Percentiles rank a stretch among this genome's conserved stretches.
These are phyloP conservation scores for Periconia sp. DNA, from an alignment of 2,329 filamentous ascomycete species.

Conservation along the genomic window DNA sequence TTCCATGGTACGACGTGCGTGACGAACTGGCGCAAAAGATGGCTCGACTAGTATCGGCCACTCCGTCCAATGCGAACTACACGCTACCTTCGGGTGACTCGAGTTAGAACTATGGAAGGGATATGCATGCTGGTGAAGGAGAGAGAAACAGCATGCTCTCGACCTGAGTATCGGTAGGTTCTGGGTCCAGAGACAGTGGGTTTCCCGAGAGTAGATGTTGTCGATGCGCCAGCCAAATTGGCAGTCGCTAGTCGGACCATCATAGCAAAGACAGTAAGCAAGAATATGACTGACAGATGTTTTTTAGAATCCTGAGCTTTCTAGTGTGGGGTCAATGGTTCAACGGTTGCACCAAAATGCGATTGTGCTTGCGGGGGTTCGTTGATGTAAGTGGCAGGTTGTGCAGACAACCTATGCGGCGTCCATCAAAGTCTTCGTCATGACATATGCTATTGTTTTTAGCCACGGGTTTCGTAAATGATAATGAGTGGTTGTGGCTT, in stretches of 20 bases:
- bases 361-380: conserved; percentile 34
- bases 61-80: conserved; percentile 30
- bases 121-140: background rate
- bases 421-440: conserved; percentile 14
- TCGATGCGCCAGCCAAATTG: background rate
- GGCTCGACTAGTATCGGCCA: conserved; percentile 32
- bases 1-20: conserved; percentile 17
- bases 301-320: background rate
- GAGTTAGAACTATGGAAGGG: background rate
- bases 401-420: conserved; percentile 14
- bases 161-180: background rate
- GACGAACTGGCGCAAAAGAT: conserved; percentile 13
- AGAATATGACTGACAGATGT: background rate
- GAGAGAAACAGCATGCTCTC: background rate
- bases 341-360: conserved; percentile 34
- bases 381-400: conserved; percentile 16
- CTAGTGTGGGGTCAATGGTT: conserved; percentile 27
- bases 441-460: conserved; percentile 4
- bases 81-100: conserved; percentile 27
- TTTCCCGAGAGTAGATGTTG: background rate
- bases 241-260: background rate
- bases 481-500: conserved; percentile 8
- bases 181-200: background rate
- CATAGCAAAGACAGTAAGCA: background rate
- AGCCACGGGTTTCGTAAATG: conserved; percentile 1